phyloP scores from a whole-genome alignment of 192 early-diverging fungal genomes.

The Pilobolus umbonatus region DNA sequence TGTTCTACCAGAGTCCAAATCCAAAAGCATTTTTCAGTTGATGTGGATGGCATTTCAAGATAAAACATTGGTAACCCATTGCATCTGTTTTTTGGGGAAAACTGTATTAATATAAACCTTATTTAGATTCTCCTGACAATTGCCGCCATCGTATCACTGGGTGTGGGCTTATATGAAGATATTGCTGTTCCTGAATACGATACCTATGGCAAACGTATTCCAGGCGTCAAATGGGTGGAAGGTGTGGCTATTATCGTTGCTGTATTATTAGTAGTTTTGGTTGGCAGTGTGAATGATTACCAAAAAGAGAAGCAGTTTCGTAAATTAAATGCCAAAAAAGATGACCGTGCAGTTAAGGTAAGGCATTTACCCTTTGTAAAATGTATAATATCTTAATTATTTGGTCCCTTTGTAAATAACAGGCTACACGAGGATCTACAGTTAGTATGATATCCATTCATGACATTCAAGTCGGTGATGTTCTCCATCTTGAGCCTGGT shows the following conservation, averaged over 20 bases:
- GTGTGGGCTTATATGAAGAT: conserved; percentile 81
- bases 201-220: conserved; percentile 24
- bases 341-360: conserved; percentile 71
- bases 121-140: conserved; percentile 54
- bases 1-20: conserved; percentile 59
- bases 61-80: conserved; percentile 56
- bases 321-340: conserved; percentile 79
- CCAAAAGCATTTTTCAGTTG: conserved; percentile 62
- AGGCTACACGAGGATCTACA: conserved; percentile 69
- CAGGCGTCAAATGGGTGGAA: conserved; percentile 81
- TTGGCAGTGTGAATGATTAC: conserved; percentile 78
- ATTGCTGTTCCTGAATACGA: conserved; percentile 46
- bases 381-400: neutral
- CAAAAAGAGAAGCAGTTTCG: conserved; percentile 87
- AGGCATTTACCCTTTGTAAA: neutral
- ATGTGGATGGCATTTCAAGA: conserved; percentile 81
- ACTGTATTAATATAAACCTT: conserved; percentile 3
- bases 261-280: conserved; percentile 69
- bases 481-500: conserved; percentile 82
- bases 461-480: conserved; percentile 87
- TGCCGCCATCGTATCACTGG: conserved; percentile 77
- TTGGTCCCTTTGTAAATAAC: neutral
- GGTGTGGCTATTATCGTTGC: conserved; percentile 82
- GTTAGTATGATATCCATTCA: conserved; percentile 65
- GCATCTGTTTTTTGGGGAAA: neutral